Percentiles rank a stretch among this genome's conserved stretches.
Evolutionary conservation across 31 red algal species (phyloP).

Genomic region (Endocladia muricata): DNA sequence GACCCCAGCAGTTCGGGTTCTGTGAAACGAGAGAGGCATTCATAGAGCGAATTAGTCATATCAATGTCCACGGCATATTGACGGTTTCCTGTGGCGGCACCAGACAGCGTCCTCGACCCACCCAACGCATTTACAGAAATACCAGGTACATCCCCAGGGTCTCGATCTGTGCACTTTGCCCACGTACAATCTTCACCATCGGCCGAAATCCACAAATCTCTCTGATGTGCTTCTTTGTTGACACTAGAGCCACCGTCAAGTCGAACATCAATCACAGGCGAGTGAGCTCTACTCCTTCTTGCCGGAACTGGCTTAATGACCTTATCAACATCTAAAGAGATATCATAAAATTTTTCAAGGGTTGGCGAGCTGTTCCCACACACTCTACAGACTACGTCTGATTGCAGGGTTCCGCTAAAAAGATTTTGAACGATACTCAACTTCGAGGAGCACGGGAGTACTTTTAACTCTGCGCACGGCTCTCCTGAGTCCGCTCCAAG

Average conservation of each 20-base stretch:
- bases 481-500: slow-evolving; percentile 23
- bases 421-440: slow-evolving; percentile 70
- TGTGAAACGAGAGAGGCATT: slow-evolving; percentile 77
- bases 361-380: slow-evolving; percentile 79
- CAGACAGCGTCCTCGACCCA: not conserved
- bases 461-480: too few species aligned
- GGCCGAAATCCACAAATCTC: too few species aligned
- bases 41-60: slow-evolving; percentile 45
- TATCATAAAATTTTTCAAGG: slow-evolving; percentile 91
- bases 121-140: not conserved
- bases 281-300: slow-evolving; percentile 43
- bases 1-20: slow-evolving; percentile 76
- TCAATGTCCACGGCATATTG: slow-evolving; percentile 28
- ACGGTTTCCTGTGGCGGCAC: slow-evolving; percentile 10
- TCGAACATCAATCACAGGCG: slow-evolving; percentile 23
- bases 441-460: not conserved
- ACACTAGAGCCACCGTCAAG: slow-evolving; percentile 3
- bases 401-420: slow-evolving; percentile 85
- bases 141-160: not conserved
- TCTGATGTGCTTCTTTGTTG: not conserved
- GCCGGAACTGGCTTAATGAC: slow-evolving; percentile 41
- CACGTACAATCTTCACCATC: slow-evolving; percentile 12
- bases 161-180: slow-evolving; percentile 7
- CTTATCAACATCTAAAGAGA: slow-evolving; percentile 85
- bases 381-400: slow-evolving; percentile 76